Base-by-base conservation (phyloP, 768 basidiomycete genomes). In the Boletus reticulatus region DNA sequence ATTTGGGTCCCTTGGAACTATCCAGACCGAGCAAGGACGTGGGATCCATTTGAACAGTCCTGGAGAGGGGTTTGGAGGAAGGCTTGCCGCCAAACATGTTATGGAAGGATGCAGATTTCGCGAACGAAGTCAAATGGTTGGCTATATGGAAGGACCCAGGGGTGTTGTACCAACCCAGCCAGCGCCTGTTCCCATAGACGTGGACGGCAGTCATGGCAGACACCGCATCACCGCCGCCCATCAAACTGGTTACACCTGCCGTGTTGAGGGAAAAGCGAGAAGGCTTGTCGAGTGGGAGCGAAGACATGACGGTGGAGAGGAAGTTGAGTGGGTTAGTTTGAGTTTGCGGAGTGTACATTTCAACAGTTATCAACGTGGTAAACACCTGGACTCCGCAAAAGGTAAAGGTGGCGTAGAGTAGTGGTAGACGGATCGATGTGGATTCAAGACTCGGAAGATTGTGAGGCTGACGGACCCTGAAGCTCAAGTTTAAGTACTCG, bases 1-100 rank as follows among this genome's bases (percentile, higher is more conserved):
- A 93, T 64, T 89, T 92, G 46, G 89, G 89, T 1, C 71, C 71
- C 12, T 48, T 56, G 44, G 27, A 46, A 4, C 50, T 37, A 24
- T 57, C 61, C 27, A 55, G 11, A 17, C 56, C 61, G 6, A 73
- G 56, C 17, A 69, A 22, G 1, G 46, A 13, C 3, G 58, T 57
- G 11, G 68, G 68, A 11, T 72, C 62, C 4, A 45, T 44, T 14
- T 63, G 46, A 27, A 59, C 43, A 16, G 55, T 59, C n/a, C 57
- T 55, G 45, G 58, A 60, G 17, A 59, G n/a, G 14, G 31, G 58
- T 37, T 52, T 50, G 38, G 56, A 4, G 19, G 48, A 46, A 12
- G 16, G 6, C 4, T 36, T 36, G n/a, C 5, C 3, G 8, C 12
- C 10, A 31, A 34, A 27, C 2, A 31, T 34, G 43, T 13, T n/a